These are phyloP conservation scores for Backusella luteola DNA, from an alignment of 192 early-diverging fungal genomes.

Conservation along the genomic window DNA sequence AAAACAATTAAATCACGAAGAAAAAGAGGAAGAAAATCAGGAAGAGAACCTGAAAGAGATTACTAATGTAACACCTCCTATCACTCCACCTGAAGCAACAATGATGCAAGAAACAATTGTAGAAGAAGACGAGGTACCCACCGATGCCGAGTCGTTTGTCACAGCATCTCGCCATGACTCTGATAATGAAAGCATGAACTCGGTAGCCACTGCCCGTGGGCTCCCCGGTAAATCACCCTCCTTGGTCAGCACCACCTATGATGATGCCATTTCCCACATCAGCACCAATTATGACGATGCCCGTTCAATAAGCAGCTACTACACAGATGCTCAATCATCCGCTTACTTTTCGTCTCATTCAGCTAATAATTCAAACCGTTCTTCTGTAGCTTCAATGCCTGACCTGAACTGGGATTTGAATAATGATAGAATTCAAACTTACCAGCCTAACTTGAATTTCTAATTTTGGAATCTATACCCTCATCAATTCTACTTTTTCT, in stretches of 20 bases:
- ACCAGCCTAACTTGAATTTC: not conserved
- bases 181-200: not conserved
- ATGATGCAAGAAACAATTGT: not conserved
- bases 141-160: constrained; percentile 14
- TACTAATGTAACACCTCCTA: not conserved
- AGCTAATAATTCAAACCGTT: not conserved
- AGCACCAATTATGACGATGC: not conserved
- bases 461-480: not conserved
- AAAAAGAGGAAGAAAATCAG: not conserved
- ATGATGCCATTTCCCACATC: not conserved
- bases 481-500: not conserved
- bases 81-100: not conserved
- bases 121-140: not conserved
- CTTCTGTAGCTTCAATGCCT: constrained; percentile 5
- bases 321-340: constrained; percentile 4
- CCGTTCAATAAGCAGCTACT: not conserved
- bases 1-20: not conserved
- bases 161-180: not conserved
- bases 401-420: not conserved
- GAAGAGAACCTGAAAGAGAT: not conserved
- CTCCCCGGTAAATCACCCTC: not conserved
- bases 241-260: not conserved
- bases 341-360: constrained; percentile 1
- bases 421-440: not conserved
- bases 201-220: not conserved